Evolutionary conservation across 2,329 filamentous ascomycete species (phyloP), one percentile per base, ranked within the genome.

Genomic region (Lasiodiplodia theobromae): DNA sequence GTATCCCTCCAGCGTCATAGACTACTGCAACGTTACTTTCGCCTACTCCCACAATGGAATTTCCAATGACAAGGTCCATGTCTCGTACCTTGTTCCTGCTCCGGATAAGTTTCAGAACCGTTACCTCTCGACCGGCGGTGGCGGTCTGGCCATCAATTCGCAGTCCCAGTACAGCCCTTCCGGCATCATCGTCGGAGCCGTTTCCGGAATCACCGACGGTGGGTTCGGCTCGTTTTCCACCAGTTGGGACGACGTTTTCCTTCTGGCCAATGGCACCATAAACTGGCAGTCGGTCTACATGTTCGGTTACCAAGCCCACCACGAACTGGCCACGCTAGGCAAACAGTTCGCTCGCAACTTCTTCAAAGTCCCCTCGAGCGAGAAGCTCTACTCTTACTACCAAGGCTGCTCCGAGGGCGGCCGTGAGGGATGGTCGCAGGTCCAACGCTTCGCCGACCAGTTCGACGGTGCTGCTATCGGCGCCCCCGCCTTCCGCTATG

Each of bases 361-460:
- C 66, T 86, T 76, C 69, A 68, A 70, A 16, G 25, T 71, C 37
- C 74, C 71, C 34, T 65, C 66, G 23, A 23, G 31, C 25, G 70
- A 72, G 6, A 76, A 76, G 68, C 23, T 79, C 12, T 85, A 83
- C 73, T 78, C 83, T 1, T 87, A 87, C 76, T 87, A 84, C 71
- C 81, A 86, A 69, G 85, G 84, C 6, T 87, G 86, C 74, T 86
- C 85, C 16, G 85, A 87, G 63, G 85, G 85, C n/a, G 86, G 82
- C 1, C 79, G 83, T 4, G 82, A 85, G 71, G 83, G 80, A 14
- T 82, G 79, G 79, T 82, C 78, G 68, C 85, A 86, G 73, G 77
- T 85, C 1, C 85, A 87, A 73, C 82, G 84, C 16, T 87, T 81
- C 71, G 82, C 82, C 12, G 79, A 83, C 66, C 72, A 85, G 72